A percentile compares a stretch with the other conserved stretches of the same genome.
Evolutionary conservation across 768 basidiomycete species (phyloP).

Genomic region (Mycena rebaudengoi): DNA sequence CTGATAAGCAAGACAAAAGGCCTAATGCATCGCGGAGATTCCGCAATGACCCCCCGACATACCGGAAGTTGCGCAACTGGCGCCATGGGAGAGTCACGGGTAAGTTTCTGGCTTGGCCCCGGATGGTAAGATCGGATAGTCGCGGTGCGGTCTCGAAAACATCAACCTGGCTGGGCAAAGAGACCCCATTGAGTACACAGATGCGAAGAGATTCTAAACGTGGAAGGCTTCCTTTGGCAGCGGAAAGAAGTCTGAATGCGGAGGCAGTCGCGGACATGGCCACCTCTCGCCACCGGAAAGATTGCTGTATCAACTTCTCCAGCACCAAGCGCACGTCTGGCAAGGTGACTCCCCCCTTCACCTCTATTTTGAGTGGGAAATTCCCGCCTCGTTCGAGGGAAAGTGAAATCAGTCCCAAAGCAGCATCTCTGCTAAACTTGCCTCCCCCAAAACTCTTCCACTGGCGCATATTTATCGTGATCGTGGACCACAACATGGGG

Average conservation of each 20-base stretch:
- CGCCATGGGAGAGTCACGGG: not conserved
- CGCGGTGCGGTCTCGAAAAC: conserved; percentile 4
- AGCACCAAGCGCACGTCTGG: not conserved
- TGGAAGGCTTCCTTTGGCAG: not conserved
- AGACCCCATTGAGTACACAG: not conserved
- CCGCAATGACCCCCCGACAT: not conserved
- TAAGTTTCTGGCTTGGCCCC: not conserved
- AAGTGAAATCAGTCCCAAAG: too few species aligned
- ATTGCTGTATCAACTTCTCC: not conserved
- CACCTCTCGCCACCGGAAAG: conserved; percentile 5
- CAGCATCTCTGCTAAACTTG: too few species aligned
- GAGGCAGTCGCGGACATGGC: too few species aligned
- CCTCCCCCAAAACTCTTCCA: too few species aligned
- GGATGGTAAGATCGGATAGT: not conserved
- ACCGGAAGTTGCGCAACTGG: not conserved
- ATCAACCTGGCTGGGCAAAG: not conserved
- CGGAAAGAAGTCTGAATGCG: not conserved
- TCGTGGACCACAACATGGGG: too few species aligned
- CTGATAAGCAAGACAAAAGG: not conserved
- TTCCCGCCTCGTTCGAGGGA: conserved; percentile 4
- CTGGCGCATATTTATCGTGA: too few species aligned
- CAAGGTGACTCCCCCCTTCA: not conserved
- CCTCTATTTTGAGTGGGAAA: not conserved
- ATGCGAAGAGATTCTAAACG: not conserved
- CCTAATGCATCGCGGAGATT: not conserved